phyloP scores from a whole-genome alignment of 257 asterid species.

The Ligustrum vulgare region DNA sequence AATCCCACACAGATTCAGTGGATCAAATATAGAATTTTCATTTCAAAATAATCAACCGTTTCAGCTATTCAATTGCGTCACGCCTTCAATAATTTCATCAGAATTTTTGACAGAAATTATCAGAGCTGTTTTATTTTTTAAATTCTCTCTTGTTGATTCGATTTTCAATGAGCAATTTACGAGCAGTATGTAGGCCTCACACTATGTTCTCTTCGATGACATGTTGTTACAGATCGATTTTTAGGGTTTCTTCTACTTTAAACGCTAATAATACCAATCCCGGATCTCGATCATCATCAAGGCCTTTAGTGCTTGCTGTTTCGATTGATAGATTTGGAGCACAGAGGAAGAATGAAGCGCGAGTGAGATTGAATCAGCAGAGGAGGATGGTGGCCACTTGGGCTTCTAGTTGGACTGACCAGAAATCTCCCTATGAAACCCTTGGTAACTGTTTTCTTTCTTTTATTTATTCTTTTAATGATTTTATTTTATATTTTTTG shows the following conservation, averaged over 20 bases:
- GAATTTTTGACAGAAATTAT: constrained; percentile 1
- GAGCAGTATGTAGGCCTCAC: constrained; percentile 71
- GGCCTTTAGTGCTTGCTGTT: constrained; percentile 37
- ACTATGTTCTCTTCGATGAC: constrained; percentile 57
- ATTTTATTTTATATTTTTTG: background rate
- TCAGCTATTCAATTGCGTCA: constrained; percentile 35
- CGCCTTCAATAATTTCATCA: constrained; percentile 32
- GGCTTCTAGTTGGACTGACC: constrained; percentile 78
- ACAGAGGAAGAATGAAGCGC: constrained; percentile 29
- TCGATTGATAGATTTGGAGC: constrained; percentile 44
- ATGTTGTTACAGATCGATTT: constrained; percentile 62
- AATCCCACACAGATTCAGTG: constrained; percentile 33
- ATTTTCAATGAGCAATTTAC: constrained; percentile 61
- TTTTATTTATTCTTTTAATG: background rate
- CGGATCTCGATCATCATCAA: constrained; percentile 14
- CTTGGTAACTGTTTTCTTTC: constrained; percentile 42
- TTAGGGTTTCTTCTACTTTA: constrained; percentile 47
- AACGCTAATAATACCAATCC: constrained; percentile 21
- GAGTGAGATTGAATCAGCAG: constrained; percentile 62
- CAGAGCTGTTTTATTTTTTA: constrained; percentile 7
- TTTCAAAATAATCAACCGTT: background rate
- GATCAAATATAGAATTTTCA: constrained; percentile 1
- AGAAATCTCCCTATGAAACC: constrained; percentile 85
- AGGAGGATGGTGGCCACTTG: constrained; percentile 70
- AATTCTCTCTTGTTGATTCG: background rate